Evolutionary conservation across 1,284 basidiomycete genomes (phyloP).

Genomic region (Rhodotorula sp.): DNA sequence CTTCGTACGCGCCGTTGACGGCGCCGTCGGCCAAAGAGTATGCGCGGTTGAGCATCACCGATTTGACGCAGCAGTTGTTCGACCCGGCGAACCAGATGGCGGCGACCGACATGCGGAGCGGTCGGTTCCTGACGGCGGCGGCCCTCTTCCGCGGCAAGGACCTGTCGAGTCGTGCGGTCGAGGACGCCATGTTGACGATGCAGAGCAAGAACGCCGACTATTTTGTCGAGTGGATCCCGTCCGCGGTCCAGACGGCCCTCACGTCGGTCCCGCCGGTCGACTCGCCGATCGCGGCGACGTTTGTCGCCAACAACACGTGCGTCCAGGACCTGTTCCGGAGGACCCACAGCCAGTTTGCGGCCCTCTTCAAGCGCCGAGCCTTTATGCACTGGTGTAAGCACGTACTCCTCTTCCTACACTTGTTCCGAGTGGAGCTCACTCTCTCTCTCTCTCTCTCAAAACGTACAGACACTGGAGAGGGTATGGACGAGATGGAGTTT

Average conservation of each 20-base stretch:
- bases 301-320: slow-evolving; percentile 69
- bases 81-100: slow-evolving; percentile 76
- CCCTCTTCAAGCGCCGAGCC: slow-evolving; percentile 78
- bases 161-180: slow-evolving; percentile 73
- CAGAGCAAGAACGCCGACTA: slow-evolving; percentile 77
- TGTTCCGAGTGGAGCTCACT: neutral
- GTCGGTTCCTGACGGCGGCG: slow-evolving; percentile 73
- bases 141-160: slow-evolving; percentile 73
- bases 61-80: slow-evolving; percentile 64
- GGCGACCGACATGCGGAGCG: slow-evolving; percentile 74
- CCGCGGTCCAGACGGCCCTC: slow-evolving; percentile 47
- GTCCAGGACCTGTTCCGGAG: slow-evolving; percentile 82
- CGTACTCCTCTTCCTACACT: neutral
- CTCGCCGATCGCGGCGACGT: slow-evolving; percentile 62
- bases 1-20: slow-evolving; percentile 78
- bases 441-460: too few relatives aligned
- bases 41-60: slow-evolving; percentile 59
- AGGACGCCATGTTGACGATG: slow-evolving; percentile 45
- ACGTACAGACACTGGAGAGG: slow-evolving; percentile 70
- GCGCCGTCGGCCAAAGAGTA: slow-evolving; percentile 64
- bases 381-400: slow-evolving; percentile 75
- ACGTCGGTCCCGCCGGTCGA: slow-evolving; percentile 75
- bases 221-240: slow-evolving; percentile 69
- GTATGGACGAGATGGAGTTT: slow-evolving; percentile 84
- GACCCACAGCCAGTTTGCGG: slow-evolving; percentile 69